Conservation (phyloP, 768 basidiomycete genomes). For the Mycena vitilis region DNA sequence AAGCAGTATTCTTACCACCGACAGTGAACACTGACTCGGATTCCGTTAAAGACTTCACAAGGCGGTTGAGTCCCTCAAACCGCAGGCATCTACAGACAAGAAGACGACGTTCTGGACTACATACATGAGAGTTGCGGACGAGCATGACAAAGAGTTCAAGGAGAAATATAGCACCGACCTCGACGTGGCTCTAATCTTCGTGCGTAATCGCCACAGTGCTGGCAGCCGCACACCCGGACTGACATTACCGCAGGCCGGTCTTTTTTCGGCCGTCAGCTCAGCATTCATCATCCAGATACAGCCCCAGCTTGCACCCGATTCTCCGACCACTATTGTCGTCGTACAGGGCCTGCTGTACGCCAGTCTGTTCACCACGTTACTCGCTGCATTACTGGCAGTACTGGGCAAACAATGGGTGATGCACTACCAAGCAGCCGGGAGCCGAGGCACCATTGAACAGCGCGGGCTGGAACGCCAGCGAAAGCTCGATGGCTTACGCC, state of each 20-base stretch:
- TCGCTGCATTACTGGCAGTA: slow-evolving; percentile 10
- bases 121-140: slow-evolving; percentile 19
- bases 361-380: slow-evolving; percentile 13
- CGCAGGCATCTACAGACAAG: neutral
- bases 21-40: neutral
- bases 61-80: slow-evolving; percentile 1
- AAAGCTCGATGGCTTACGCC: slow-evolving; percentile 15
- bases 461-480: slow-evolving; percentile 14
- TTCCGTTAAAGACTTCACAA: neutral
- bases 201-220: neutral
- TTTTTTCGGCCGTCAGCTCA: slow-evolving; percentile 23
- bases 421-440: slow-evolving; percentile 10
- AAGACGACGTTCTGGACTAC: slow-evolving; percentile 18
- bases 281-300: slow-evolving; percentile 18
- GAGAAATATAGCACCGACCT: slow-evolving; percentile 22
- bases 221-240: no score
- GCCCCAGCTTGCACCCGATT: neutral
- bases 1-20: neutral
- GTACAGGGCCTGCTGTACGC: slow-evolving; percentile 9
- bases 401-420: slow-evolving; percentile 19
- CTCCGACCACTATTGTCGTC: neutral
- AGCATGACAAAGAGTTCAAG: slow-evolving; percentile 23
- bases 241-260: no score
- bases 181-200: slow-evolving; percentile 18
- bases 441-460: slow-evolving; percentile 13